Base-by-base conservation (phyloP, 352 stramenopile genomes). In the Globisporangium spinosum region DNA sequence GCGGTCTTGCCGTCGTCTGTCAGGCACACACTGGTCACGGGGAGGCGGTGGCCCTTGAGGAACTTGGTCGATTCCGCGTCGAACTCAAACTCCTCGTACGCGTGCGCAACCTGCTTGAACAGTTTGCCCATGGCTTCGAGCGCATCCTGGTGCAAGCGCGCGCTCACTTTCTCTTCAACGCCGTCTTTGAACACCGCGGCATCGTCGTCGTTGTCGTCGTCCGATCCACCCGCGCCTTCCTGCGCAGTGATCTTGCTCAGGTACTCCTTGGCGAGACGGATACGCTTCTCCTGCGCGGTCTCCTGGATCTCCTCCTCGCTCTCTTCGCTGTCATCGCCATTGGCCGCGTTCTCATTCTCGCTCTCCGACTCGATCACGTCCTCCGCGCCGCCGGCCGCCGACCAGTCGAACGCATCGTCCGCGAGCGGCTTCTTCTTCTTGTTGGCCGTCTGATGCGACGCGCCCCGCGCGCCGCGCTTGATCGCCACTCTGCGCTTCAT, bases 241-340 rank as follows among this genome's bases (percentile, higher is more conserved):
- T 96, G 83, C 55, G 78, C 73, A 56, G 82, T 90, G 65, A 97
- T 84, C 74, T 94, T 96, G 68, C 64, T 76, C 64, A 98, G 62
- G 69, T 97, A 96, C 55, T 94, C 82, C 74, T 96, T 97, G 20
- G 91, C 90, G 58, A 98, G 74, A 3, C 91, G 84, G 68, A 97
- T 74, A 55, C 89, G 86, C 76, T 92, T 97, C 71, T 98, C 89
- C 75, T 97, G 86, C 17, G 83, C 83, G 8, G 87, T 95, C 76
- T 97, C 91, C 34, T 89, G 78, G 8, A 70, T 70, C 70, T 93
- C 78, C 20, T 78, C 70, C 32, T 93, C 80, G 49, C 84, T 77
- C 17, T 91, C 83, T 0, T 85, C 77, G 58, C 77, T 76, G n/a
- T 12, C 70, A 10, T 58, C 66, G 51, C 40, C 64, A 9, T 77